phyloP scores from a whole-genome alignment of 768 basidiomycete genomes.

The Boletus reticulatus region DNA sequence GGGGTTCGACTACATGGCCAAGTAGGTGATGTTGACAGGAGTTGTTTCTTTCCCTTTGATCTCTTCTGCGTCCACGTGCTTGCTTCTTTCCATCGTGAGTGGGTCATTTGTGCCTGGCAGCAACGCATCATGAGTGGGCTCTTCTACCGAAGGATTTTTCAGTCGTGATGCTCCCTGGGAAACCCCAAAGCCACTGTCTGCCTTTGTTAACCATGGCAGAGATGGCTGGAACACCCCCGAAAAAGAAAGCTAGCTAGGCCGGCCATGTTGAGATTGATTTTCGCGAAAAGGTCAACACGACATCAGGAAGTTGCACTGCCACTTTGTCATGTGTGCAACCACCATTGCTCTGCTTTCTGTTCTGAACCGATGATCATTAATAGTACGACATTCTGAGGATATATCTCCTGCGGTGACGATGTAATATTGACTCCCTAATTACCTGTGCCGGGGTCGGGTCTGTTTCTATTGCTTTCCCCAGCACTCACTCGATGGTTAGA shows the following conservation, averaged over 20 bases:
- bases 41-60: conserved; percentile 11
- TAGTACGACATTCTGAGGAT: too few relatives aligned
- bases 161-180: conserved; percentile 31
- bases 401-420: too few relatives aligned
- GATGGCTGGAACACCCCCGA: conserved; percentile 37
- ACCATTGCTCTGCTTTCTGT: too few relatives aligned
- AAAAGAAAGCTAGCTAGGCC: conserved; percentile 35
- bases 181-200: conserved; percentile 34
- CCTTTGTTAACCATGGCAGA: conserved; percentile 30
- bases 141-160: conserved; percentile 35
- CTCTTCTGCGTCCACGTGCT: neutral
- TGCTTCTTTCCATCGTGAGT: too few relatives aligned
- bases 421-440: neutral
- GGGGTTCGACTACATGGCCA: conserved; percentile 8
- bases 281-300: too few relatives aligned
- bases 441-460: neutral
- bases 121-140: too few relatives aligned
- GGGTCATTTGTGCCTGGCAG: too few relatives aligned
- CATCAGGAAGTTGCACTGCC: too few relatives aligned
- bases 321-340: too few relatives aligned
- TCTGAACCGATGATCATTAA: too few relatives aligned
- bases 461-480: neutral
- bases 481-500: neutral
- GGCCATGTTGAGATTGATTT: conserved; percentile 16
- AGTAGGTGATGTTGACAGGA: conserved; percentile 15